phyloP scores from a whole-genome alignment of 1,284 basidiomycete species.

The Papiliotrema fonsecae region DNA sequence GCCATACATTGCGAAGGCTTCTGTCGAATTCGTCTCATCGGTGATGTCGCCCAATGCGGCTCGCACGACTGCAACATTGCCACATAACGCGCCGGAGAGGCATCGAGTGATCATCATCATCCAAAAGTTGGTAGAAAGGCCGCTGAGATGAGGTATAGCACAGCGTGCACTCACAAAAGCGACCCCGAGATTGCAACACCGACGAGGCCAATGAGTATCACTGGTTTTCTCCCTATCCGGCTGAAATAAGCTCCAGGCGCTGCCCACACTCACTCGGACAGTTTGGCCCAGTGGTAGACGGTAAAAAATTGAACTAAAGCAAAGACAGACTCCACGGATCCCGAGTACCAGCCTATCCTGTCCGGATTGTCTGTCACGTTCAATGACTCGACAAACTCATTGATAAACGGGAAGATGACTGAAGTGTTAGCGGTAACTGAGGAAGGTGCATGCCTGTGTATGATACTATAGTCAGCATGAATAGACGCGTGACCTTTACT shows the following conservation, averaged over 20 bases:
- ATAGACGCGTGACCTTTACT: too few relatives aligned
- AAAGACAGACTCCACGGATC: conserved; percentile 44
- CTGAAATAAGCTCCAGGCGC: conserved; percentile 13
- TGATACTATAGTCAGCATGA: conserved; percentile 16
- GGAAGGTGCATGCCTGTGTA: conserved; percentile 20
- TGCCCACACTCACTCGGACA: conserved; percentile 34
- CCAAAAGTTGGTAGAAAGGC: conserved; percentile 38
- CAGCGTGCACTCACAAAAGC: conserved; percentile 29
- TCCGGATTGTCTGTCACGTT: conserved; percentile 47
- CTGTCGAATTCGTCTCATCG: conserved; percentile 44
- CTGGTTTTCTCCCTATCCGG: conserved; percentile 38
- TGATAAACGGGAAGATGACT: conserved; percentile 53
- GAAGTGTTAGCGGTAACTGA: background rate
- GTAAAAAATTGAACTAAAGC: conserved; percentile 45
- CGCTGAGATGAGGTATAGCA: conserved; percentile 16
- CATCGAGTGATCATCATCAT: conserved; percentile 39
- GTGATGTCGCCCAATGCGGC: conserved; percentile 46
- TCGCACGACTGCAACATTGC: conserved; percentile 45
- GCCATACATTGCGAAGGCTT: conserved; percentile 46
- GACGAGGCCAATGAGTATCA: conserved; percentile 36
- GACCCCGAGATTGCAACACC: conserved; percentile 41
- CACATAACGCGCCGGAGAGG: conserved; percentile 39
- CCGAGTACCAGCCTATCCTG: conserved; percentile 45
- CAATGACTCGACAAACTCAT: conserved; percentile 47
- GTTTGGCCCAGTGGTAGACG: conserved; percentile 46